Evolutionary conservation across 139 green algal genomes (phyloP), one percentile per base, ranked within the genome.

Genomic region (Marvania coccoides): DNA sequence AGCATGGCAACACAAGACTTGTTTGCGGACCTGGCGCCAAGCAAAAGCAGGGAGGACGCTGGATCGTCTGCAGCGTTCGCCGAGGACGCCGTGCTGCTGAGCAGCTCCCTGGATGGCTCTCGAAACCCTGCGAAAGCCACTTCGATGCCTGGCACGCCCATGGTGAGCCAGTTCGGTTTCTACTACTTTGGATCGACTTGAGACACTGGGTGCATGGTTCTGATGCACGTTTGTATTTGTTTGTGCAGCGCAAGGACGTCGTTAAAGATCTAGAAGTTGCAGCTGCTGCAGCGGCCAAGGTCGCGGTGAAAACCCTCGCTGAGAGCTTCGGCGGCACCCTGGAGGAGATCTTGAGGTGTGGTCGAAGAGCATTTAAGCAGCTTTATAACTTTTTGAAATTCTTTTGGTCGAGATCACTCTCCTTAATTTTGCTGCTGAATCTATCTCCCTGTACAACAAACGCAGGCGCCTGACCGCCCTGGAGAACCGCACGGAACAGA

Each of bases 401-500:
- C 10, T n/a, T 7, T 7, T 10, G 23, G 7, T 14, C 47, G 7
- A 10, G 47, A 14, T 30, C 47, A 10, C 47, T 56, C 47, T 54
- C 15, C 15, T 54, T 15, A 15, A 12, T 7, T 29, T 14, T 58
- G 4, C 6, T 29, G 9, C 51, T 9, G 2, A 38, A 3, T 29
- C 38, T 37, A 8, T 13, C 5, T 39, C 5, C 2, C 30, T 6
- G 34, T 47, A 3, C 19, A 19, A 33, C 33, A 5, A n/a, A 0
- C 35, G 12, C 70, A 81, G 72, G 28, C 77, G 78, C 0, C 58
- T 85, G 60, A 75, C 78, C 51, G 47, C 37, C 3, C 37, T 85
- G 54, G 79, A 85, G 51, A 57, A 67, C 48, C 63, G 62, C 7
- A 66, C 54, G 19, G 78, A 85, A 35, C 65, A 81, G 64, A 71